A percentile compares a stretch with the other conserved stretches of the same genome.
These are phyloP conservation scores for Kazachstania viticola DNA, from an alignment of 805 yeast genomes.

Conservation along the genomic window DNA sequence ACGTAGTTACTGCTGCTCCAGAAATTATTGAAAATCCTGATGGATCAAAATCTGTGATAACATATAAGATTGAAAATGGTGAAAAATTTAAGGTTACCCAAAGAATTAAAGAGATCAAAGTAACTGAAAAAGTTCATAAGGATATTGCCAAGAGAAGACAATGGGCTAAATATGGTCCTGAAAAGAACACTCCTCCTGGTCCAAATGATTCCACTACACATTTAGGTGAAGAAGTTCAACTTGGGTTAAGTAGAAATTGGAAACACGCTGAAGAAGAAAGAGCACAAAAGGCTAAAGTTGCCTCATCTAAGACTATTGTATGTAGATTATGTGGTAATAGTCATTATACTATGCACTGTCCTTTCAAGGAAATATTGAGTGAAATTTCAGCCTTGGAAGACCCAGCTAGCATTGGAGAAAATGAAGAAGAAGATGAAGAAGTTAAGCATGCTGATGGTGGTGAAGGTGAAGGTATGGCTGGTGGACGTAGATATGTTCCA, in stretches of 20 bases:
- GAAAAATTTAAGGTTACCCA: slow-evolving; percentile 83
- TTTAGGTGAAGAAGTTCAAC: slow-evolving; percentile 70
- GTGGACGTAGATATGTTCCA: slow-evolving; percentile 43
- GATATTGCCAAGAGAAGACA: slow-evolving; percentile 76
- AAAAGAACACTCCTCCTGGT: slow-evolving; percentile 61
- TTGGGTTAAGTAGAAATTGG: slow-evolving; percentile 68
- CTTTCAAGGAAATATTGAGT: slow-evolving; percentile 78
- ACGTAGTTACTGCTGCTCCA: slow-evolving; percentile 59
- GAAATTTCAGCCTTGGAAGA: slow-evolving; percentile 33
- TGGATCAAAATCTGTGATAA: slow-evolving; percentile 80
- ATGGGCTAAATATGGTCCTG: slow-evolving; percentile 85
- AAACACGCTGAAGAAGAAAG: slow-evolving; percentile 66
- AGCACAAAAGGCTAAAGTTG: slow-evolving; percentile 34
- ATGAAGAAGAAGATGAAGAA: slow-evolving; percentile 23
- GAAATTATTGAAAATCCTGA: slow-evolving; percentile 69
- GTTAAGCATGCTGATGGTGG: slow-evolving; percentile 23
- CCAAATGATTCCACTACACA: slow-evolving; percentile 85
- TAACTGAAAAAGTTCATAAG: slow-evolving; percentile 73
- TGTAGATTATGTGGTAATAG: slow-evolving; percentile 93
- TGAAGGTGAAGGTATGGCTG: slow-evolving; percentile 22
- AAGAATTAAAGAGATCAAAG: slow-evolving; percentile 63
- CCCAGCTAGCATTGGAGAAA: slow-evolving; percentile 23
- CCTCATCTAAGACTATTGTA: slow-evolving; percentile 36
- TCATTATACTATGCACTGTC: slow-evolving; percentile 92
- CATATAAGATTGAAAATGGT: slow-evolving; percentile 67